phyloP scores from a whole-genome alignment of 768 basidiomycete species.

The Sistotremastrum niveocremeum region DNA sequence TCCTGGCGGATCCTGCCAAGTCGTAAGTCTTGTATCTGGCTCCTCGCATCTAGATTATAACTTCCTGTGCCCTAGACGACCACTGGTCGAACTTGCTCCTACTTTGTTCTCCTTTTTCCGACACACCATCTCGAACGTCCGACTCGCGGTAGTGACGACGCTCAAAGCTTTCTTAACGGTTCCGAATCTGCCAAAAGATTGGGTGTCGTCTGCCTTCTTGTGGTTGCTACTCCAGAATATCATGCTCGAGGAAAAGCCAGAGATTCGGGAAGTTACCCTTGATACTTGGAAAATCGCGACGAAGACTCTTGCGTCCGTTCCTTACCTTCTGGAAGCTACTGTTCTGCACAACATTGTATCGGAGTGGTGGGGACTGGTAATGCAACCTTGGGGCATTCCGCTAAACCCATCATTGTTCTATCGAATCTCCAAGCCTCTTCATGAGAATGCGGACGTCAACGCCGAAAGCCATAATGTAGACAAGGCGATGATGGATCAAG shows the following conservation, averaged over 20 bases:
- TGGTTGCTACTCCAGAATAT: constrained; percentile 89
- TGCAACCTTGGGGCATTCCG: constrained; percentile 79
- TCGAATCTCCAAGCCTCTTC: constrained; percentile 36
- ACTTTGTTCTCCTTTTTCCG: constrained; percentile 94
- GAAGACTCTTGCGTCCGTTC: constrained; percentile 31
- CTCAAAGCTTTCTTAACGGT: constrained; percentile 78
- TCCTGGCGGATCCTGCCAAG: constrained; percentile 51
- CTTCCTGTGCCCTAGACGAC: constrained; percentile 35
- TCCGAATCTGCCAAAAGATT: constrained; percentile 56
- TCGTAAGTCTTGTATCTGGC: constrained; percentile 42
- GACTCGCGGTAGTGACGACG: constrained; percentile 84
- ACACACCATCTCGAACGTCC: constrained; percentile 88
- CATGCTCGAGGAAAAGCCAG: constrained; percentile 76
- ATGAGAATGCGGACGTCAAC: constrained; percentile 28
- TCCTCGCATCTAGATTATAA: constrained; percentile 3
- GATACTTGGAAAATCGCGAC: constrained; percentile 64
- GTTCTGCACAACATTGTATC: constrained; percentile 48
- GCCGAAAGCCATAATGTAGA: constrained; percentile 83
- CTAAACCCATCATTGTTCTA: constrained; percentile 63
- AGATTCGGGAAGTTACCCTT: constrained; percentile 65
- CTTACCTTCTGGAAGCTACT: constrained; percentile 37
- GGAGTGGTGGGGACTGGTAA: constrained; percentile 78
- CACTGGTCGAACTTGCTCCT: constrained; percentile 70
- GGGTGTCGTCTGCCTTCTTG: constrained; percentile 68
- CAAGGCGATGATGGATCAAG: constrained; percentile 88